Evolutionary conservation across 179 eudicot species (phyloP).

Genomic region (Camellia oleifera): DNA sequence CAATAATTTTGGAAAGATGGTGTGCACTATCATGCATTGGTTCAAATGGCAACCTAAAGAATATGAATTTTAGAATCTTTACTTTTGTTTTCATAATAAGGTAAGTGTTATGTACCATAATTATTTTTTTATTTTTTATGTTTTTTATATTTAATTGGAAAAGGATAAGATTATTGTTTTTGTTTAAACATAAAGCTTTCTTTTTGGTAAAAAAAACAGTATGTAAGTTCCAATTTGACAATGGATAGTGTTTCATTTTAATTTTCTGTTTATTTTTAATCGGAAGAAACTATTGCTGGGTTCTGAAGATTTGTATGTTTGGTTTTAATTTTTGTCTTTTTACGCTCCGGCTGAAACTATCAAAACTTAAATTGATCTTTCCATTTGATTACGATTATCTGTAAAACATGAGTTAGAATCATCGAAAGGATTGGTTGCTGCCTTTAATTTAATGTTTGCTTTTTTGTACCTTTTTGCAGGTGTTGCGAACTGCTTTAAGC

Average conservation of each 20-base stretch:
- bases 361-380: too few relatives aligned
- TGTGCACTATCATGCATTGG: not conserved
- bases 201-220: too few relatives aligned
- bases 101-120: too few relatives aligned
- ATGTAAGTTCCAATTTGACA: not conserved
- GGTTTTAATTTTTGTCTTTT: not conserved
- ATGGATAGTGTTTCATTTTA: not conserved
- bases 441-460: not conserved
- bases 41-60: not conserved
- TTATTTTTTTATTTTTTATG: too few relatives aligned
- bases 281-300: not conserved
- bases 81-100: too few relatives aligned
- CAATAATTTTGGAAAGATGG: not conserved
- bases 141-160: too few relatives aligned
- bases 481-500: constrained; percentile 87
- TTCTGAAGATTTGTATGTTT: not conserved
- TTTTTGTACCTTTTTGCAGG: constrained; percentile 46
- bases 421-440: not conserved
- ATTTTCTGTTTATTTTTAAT: not conserved
- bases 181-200: not conserved
- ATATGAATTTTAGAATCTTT: not conserved
- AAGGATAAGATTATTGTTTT: not conserved
- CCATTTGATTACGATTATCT: not conserved
- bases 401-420: not conserved
- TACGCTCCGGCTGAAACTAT: not conserved